Percentiles rank a stretch among this genome's conserved stretches.
Evolutionary conservation across 331 rosid species (phyloP).

Genomic region (Telfairia occidentalis): DNA sequence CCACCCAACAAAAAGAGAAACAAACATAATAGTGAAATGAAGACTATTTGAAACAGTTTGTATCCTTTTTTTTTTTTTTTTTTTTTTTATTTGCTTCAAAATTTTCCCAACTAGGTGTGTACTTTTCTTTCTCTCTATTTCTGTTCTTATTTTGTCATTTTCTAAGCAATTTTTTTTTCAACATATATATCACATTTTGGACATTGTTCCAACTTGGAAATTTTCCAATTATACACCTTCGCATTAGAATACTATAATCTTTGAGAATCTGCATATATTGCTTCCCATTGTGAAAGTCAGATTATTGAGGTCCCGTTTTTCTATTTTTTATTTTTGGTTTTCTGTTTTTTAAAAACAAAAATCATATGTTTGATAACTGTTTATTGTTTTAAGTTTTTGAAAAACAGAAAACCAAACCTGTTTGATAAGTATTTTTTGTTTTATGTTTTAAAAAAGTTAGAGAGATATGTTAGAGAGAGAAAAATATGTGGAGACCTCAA

Average conservation of each 20-base stretch:
- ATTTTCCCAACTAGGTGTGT: background rate
- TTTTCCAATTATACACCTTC: background rate
- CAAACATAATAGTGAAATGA: slow-evolving; percentile 23
- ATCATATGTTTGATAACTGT: too few species aligned
- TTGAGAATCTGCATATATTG: background rate
- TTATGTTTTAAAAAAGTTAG: too few species aligned
- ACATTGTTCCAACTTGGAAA: background rate
- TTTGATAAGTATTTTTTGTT: too few species aligned
- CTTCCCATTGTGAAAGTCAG: too few species aligned
- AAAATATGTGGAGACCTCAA: too few species aligned
- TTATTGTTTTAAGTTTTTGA: too few species aligned
- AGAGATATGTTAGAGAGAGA: too few species aligned
- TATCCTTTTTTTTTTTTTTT: background rate
- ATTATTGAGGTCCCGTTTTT: too few species aligned
- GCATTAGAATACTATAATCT: background rate
- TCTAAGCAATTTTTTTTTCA: background rate
- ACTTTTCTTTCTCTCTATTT: background rate
- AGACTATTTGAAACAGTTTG: background rate
- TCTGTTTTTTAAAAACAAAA: too few species aligned
- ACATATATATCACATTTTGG: background rate
- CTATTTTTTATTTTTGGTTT: too few species aligned
- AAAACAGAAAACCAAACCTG: too few species aligned
- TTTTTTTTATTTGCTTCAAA: background rate
- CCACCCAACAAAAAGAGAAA: slow-evolving; percentile 13
- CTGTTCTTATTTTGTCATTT: background rate